Conservation (phyloP, 768 basidiomycete genomes). For the Lepiota venenata region DNA sequence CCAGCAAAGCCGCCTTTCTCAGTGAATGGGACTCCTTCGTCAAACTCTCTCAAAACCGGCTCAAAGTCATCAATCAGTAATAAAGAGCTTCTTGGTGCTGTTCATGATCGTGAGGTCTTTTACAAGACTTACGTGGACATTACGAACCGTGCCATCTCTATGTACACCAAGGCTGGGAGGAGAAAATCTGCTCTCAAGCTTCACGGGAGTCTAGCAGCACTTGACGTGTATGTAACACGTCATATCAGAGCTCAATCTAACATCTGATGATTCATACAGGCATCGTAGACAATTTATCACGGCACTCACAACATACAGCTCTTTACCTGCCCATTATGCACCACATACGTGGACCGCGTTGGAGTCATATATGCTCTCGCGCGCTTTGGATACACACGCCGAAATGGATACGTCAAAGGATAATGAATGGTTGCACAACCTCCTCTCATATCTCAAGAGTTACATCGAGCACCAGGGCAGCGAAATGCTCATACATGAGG, state of each 20-base stretch:
- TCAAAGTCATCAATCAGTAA: slow-evolving; percentile 46
- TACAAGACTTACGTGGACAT: slow-evolving; percentile 72
- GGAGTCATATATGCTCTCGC: slow-evolving; percentile 75
- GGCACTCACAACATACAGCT: slow-evolving; percentile 70
- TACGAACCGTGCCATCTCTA: slow-evolving; percentile 81
- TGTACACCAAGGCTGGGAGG: slow-evolving; percentile 80
- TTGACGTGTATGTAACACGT: slow-evolving; percentile 70
- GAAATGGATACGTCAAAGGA: slow-evolving; percentile 56
- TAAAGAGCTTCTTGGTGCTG: slow-evolving; percentile 53
- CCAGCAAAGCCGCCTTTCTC: slow-evolving; percentile 74
- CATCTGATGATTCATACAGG: slow-evolving; percentile 31
- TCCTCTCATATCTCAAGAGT: slow-evolving; percentile 73
- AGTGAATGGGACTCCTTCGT: slow-evolving; percentile 30
- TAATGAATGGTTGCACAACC: slow-evolving; percentile 76
- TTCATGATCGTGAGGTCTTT: slow-evolving; percentile 57
- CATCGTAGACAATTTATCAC: slow-evolving; percentile 59
- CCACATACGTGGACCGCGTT: slow-evolving; percentile 80
- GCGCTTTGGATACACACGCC: slow-evolving; percentile 66
- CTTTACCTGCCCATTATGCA: slow-evolving; percentile 83
- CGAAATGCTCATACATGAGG: slow-evolving; percentile 52
- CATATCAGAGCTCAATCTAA: neutral
- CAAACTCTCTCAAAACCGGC: slow-evolving; percentile 20
- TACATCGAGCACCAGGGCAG: slow-evolving; percentile 53
- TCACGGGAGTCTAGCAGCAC: slow-evolving; percentile 81
- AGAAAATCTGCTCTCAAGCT: slow-evolving; percentile 84